Conservation (phyloP, 495 filamentous ascomycete species). For the Aspergillus asperescens region DNA sequence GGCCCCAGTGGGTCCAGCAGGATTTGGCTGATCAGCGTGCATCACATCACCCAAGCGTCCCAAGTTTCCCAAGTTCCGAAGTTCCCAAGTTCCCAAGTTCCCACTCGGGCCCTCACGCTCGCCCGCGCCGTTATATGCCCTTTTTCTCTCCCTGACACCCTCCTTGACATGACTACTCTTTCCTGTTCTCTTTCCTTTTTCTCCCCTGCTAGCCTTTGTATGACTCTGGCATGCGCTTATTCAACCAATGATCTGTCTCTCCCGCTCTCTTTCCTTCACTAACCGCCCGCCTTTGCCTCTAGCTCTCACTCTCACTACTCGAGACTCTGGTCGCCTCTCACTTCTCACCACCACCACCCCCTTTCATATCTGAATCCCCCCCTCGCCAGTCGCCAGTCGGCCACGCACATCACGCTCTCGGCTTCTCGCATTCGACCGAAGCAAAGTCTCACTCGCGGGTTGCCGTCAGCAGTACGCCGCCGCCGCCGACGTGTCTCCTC, state of each 20-base stretch:
- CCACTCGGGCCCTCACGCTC: too few species aligned
- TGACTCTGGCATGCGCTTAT: background rate
- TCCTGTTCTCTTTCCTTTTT: conserved; percentile 2
- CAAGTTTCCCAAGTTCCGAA: too few species aligned
- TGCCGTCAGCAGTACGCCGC: background rate
- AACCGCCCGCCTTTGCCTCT: conserved; percentile 3
- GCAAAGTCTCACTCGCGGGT: too few species aligned
- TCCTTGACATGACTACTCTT: conserved; percentile 5
- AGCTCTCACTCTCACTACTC: background rate
- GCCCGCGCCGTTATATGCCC: background rate
- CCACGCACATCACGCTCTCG: conserved; percentile 9
- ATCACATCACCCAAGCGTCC: background rate
- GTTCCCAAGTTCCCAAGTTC: too few species aligned
- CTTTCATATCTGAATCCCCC: background rate
- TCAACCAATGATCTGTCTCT: conserved; percentile 2
- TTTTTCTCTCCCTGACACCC: background rate
- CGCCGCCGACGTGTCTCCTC: background rate
- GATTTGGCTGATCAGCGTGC: conserved; percentile 10
- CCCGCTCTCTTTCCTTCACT: conserved; percentile 2
- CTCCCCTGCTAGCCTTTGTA: background rate
- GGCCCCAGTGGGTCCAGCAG: conserved; percentile 15
- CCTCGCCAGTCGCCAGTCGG: too few species aligned
- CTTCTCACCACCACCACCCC: background rate
- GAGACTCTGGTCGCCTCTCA: background rate
- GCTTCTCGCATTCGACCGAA: conserved; percentile 14